Conservation (phyloP, 805 yeast species). For the Saccharomyces kudriavzevii region DNA sequence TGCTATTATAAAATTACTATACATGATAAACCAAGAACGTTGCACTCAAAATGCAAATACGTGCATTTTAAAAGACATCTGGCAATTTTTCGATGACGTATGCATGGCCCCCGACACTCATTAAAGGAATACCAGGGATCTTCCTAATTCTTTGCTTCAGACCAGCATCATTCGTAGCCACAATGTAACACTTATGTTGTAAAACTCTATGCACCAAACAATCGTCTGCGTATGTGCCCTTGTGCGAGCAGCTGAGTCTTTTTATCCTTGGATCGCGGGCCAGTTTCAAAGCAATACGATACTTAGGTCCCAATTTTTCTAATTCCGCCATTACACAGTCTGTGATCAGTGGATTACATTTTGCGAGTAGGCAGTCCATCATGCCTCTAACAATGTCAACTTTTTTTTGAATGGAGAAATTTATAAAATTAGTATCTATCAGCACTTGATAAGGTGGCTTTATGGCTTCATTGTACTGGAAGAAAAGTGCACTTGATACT, state of each 20-base stretch:
- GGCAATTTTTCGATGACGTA: constrained; percentile 93
- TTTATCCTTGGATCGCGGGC: constrained; percentile 92
- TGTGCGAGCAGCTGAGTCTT: constrained; percentile 81
- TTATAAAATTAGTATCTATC: constrained; percentile 93
- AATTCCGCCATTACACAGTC: constrained; percentile 98
- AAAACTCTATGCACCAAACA: constrained; percentile 87
- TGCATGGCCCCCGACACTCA: constrained; percentile 92
- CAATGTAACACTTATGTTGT: constrained; percentile 94
- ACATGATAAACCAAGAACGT: background rate
- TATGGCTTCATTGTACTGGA: constrained; percentile 87
- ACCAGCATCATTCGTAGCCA: constrained; percentile 97
- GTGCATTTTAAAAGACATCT: constrained; percentile 56
- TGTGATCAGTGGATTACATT: constrained; percentile 90
- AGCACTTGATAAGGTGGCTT: constrained; percentile 97
- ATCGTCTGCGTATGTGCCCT: constrained; percentile 97
- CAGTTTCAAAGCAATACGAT: constrained; percentile 81
- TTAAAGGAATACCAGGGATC: constrained; percentile 92
- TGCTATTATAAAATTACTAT: background rate
- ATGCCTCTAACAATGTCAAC: constrained; percentile 90
- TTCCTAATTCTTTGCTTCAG: constrained; percentile 88
- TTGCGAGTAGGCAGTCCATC: constrained; percentile 93
- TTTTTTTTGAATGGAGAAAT: constrained; percentile 92
- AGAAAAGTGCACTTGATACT: constrained; percentile 89
- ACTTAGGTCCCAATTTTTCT: constrained; percentile 91
- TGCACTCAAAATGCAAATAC: background rate